Base-by-base conservation (phyloP, 2,329 filamentous ascomycete species). In the Aspergillaceae sp. region DNA sequence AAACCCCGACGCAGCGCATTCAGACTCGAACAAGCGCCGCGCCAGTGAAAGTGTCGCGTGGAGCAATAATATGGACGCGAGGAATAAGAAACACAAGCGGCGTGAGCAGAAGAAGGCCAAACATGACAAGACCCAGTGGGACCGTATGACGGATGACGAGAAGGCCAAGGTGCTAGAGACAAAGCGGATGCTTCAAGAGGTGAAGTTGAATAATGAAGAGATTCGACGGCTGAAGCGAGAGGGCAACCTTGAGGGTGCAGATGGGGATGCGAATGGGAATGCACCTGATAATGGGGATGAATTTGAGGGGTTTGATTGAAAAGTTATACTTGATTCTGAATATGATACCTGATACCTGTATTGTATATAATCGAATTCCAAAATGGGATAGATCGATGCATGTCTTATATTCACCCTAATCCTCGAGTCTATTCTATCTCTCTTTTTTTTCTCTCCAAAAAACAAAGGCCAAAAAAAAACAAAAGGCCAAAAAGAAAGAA, bases 111-210 rank as follows among this genome's bases (percentile, higher is more conserved):
- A 79, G 59, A 75, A 74, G 50, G 75, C 78, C 56, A 79, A 76
- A 63, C 75, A 77, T 49, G 83, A 89, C 51, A 78, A 79, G 7
- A 79, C 83, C 62, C 72, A 73, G 52, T 69, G 75, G 59, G 75
- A 78, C 29, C 75, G 73, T 48, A 82, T 91, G 79, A 86, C 80
- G n/a, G 80, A 84, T 3, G 79, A 81, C 47, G 81, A 89, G 65
- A 82, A 76, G 67, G 67, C 73, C 32, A 76, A 83, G 62, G 74
- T 81, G 55, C 73, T 67, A 54, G 78, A 86, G 62, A 74, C 87
- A 8, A 73, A 84, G 53, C 69, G 74, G 7, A 70, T 90, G 71
- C 74, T 90, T 42, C 72, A 74, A 27, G 68, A 82, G 58, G 75
- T 90, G n/a, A 74, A 82, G 56, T 70, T 63, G 59, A 70, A 76